Conservation (phyloP, 768 basidiomycete genomes). For the Suillus alpinus region DNA sequence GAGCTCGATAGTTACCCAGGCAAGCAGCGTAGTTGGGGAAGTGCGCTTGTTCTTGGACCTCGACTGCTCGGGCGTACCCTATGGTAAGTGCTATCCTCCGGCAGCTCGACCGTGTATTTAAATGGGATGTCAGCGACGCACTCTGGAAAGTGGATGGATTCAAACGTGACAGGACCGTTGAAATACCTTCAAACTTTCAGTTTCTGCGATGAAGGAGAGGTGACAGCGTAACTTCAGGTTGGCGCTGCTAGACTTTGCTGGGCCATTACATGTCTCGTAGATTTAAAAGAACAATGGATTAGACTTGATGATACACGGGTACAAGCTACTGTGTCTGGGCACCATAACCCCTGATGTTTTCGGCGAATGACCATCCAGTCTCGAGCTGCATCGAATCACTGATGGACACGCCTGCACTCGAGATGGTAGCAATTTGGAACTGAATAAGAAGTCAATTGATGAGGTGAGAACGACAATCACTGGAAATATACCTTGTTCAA, state of each 20-base stretch:
- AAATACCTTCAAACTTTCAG: not conserved
- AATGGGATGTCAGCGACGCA: not conserved
- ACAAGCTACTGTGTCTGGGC: conserved; percentile 73
- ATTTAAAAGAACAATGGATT: not conserved
- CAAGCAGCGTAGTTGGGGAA: not conserved
- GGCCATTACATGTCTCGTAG: not conserved
- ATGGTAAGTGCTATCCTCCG: not conserved
- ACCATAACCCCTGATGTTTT: conserved; percentile 88
- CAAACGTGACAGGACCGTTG: not conserved
- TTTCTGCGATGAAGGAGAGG: not conserved
- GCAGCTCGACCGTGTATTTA: not conserved
- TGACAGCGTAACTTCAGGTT: not conserved
- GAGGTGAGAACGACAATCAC: not conserved
- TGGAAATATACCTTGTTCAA: conserved; percentile 76
- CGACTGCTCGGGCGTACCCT: not conserved
- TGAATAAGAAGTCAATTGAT: conserved; percentile 28
- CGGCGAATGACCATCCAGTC: conserved; percentile 91
- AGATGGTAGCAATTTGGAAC: conserved; percentile 96
- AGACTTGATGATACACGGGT: conserved; percentile 4
- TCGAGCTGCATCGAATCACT: conserved; percentile 73
- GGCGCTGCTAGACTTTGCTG: not conserved
- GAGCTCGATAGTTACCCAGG: not conserved
- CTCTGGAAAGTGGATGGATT: not conserved
- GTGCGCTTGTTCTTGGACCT: not conserved
- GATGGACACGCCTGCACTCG: conserved; percentile 69